These are phyloP conservation scores for Prunus armeniaca DNA, from an alignment of 306 rosid genomes.

Conservation along the genomic window DNA sequence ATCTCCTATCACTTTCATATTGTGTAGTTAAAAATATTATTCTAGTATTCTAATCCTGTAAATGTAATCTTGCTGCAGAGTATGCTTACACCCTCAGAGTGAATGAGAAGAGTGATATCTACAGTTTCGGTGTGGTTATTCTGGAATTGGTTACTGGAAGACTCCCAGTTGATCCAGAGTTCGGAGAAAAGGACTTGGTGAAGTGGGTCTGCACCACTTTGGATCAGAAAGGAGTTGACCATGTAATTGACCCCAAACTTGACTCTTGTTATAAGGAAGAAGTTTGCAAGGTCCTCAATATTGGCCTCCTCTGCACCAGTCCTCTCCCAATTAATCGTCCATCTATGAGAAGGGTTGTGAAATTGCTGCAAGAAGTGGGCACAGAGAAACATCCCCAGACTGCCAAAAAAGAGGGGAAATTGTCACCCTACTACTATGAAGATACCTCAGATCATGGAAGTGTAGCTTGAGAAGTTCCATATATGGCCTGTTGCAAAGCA, in stretches of 20 bases:
- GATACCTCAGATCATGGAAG: constrained; percentile 47
- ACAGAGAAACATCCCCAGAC: constrained; percentile 21
- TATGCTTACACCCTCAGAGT: constrained; percentile 90
- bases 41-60: background rate
- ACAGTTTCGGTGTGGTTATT: constrained; percentile 88
- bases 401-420: constrained; percentile 31
- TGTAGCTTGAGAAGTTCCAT: constrained; percentile 36
- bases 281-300: constrained; percentile 72
- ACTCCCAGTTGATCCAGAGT: constrained; percentile 72
- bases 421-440: constrained; percentile 37
- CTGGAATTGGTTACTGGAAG: constrained; percentile 80
- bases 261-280: constrained; percentile 73
- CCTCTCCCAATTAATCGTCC: constrained; percentile 67
- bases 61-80: constrained; percentile 44
- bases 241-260: constrained; percentile 64
- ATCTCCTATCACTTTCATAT: background rate
- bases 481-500: background rate
- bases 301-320: constrained; percentile 85
- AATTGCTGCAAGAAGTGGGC: constrained; percentile 33
- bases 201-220: constrained; percentile 81
- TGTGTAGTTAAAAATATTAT: background rate
- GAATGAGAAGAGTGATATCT: constrained; percentile 92
- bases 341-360: constrained; percentile 39
- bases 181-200: constrained; percentile 89
- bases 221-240: constrained; percentile 76